Evolutionary conservation across 306 rosid genomes (phyloP), one percentile per base, ranked within the genome.

Genomic region (Cucurbita moschata): DNA sequence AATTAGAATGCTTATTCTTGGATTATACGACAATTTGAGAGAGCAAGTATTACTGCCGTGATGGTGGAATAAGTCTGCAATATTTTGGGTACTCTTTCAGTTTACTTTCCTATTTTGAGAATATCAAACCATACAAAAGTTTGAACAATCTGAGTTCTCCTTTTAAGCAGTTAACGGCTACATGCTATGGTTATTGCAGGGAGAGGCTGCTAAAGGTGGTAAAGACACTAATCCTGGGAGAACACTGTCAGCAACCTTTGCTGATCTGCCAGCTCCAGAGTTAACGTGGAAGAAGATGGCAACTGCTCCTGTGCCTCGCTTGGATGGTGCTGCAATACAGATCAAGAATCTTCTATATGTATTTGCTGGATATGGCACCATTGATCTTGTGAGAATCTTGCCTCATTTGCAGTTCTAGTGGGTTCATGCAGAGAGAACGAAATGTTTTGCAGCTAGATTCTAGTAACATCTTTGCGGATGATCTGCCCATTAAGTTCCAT

Each of bases 261-360:
- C 96, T 7, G 98, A 90, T 82, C 80, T 92, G 53, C 82, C 87
- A 49, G 98, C 96, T 51, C 96, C 96, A 9, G 86, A 82, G 9
- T 80, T 80, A 81, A 78, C 75, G 19, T 92, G 96, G 98, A 92
- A 90, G 76, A 80, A 81, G 73, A 87, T 92, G 96, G 80, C 88
- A 8, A 67, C 93, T 5, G 93, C 98, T 51, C 96, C 98, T 0
- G 96, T 92, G 46, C 91, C 96, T 70, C 91, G 93, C 60, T 82
- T 92, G 1, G 96, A 92, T 67, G 98, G 96, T 15, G 85, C 80
- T 51, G 77, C 98, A 39, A 70, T 90, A 57, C 96, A 90, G 85
- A 90, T 92, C 56, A 74, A 76, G 12, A 55, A 90, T 70, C 76
- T 87, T 67, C 77, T 92, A 8, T 92, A 83, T 2, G 96, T 92